A percentile compares a stretch with the other conserved stretches of the same genome.
phyloP scores from a whole-genome alignment of 202 grass and related monocot species.

The Dendrocalamus latiflorus region DNA sequence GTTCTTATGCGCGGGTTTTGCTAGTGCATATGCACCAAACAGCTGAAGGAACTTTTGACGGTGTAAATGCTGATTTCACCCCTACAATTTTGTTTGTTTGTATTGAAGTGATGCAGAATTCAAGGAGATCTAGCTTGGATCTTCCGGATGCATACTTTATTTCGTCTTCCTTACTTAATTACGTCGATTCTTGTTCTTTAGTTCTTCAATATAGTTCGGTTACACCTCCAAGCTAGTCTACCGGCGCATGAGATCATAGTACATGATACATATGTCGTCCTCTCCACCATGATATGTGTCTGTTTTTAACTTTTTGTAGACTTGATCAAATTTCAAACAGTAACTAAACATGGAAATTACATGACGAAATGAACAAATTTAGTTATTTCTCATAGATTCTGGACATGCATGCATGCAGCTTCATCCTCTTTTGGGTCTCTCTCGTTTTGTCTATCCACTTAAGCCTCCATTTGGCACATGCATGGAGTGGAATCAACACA shows the following conservation, averaged over 20 bases:
- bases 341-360: background rate
- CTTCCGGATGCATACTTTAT: slow-evolving; percentile 34
- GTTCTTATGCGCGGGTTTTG: background rate
- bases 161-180: slow-evolving; percentile 32
- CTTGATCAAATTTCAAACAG: background rate
- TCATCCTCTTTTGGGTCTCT: background rate
- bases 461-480: background rate
- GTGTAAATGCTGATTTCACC: slow-evolving; percentile 28
- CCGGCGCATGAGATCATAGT: slow-evolving; percentile 43
- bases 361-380: background rate
- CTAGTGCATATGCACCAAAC: background rate
- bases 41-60: slow-evolving; percentile 8
- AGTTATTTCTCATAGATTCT: background rate
- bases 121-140: slow-evolving; percentile 43
- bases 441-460: background rate
- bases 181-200: slow-evolving; percentile 32
- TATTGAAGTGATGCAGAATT: slow-evolving; percentile 39
- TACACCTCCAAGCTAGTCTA: slow-evolving; percentile 14
- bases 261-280: slow-evolving; percentile 21
- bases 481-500: slow-evolving; percentile 8
- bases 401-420: slow-evolving; percentile 8
- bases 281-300: background rate
- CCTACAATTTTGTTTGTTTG: slow-evolving; percentile 8
- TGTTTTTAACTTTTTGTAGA: background rate
- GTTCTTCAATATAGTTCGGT: slow-evolving; percentile 30